phyloP scores from a whole-genome alignment of 2,329 filamentous ascomycete genomes.

The Westerdykella aurantiaca region DNA sequence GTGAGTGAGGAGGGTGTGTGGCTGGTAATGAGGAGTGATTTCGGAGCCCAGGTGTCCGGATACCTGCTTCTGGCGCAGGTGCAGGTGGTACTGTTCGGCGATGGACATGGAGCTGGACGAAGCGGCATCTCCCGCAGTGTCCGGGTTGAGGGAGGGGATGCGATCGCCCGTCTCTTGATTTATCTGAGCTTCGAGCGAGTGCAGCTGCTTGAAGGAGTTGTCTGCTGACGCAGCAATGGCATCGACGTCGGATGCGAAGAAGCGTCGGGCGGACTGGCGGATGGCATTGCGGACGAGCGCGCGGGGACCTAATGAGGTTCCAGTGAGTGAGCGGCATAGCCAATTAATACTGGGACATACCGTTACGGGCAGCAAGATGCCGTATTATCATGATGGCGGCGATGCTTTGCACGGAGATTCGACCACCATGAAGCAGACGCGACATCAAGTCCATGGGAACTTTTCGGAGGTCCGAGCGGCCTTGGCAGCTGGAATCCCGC shows the following conservation, averaged over 20 bases:
- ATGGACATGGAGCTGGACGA: slow-evolving; percentile 14
- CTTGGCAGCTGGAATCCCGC: no score
- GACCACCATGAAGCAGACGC: neutral
- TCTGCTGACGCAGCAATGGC: slow-evolving; percentile 26
- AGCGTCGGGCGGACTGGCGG: slow-evolving; percentile 18
- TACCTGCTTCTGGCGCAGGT: slow-evolving; percentile 38
- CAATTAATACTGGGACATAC: slow-evolving; percentile 17
- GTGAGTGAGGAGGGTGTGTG: slow-evolving; percentile 60
- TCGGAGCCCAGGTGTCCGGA: slow-evolving; percentile 36
- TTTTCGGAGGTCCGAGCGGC: no score
- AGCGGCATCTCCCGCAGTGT: slow-evolving; percentile 7
- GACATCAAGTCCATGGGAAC: no score
- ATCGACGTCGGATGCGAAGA: slow-evolving; percentile 30
- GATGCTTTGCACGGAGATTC: neutral
- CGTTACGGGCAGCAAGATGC: slow-evolving; percentile 37
- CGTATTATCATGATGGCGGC: slow-evolving; percentile 39
- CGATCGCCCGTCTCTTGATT: slow-evolving; percentile 17
- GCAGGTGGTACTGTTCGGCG: slow-evolving; percentile 40
- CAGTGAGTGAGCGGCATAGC: slow-evolving; percentile 2
- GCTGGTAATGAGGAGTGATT: slow-evolving; percentile 54
- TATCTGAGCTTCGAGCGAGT: slow-evolving; percentile 32
- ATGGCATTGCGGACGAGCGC: slow-evolving; percentile 29
- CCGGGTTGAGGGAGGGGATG: slow-evolving; percentile 17
- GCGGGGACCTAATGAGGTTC: slow-evolving; percentile 30
- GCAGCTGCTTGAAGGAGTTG: slow-evolving; percentile 25